A percentile compares a stretch with the other conserved stretches of the same genome.
Evolutionary conservation across 2,329 filamentous ascomycete species (phyloP).

Genomic region (Apiospora aurea): DNA sequence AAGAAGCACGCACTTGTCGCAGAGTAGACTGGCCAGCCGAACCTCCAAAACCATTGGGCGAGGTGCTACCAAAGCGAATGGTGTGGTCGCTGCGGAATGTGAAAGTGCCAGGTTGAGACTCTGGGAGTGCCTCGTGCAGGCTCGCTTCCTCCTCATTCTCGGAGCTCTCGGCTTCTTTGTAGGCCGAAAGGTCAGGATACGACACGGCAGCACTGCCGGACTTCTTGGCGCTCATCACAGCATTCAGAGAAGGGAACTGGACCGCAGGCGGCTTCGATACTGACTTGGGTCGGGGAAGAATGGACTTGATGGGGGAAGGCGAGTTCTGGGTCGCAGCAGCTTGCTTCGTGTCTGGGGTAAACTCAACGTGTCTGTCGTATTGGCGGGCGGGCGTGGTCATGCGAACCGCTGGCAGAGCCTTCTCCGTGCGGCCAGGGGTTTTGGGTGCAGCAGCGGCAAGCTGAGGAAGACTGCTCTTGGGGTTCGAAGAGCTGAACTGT

Average conservation of each 20-base stretch:
- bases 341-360: constrained; percentile 73
- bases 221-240: constrained; percentile 38
- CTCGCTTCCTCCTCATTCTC: constrained; percentile 36
- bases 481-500: constrained; percentile 48
- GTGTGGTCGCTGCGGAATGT: constrained; percentile 72
- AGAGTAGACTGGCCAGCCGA: constrained; percentile 66
- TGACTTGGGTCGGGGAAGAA: constrained; percentile 51
- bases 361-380: constrained; percentile 76
- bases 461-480: constrained; percentile 57
- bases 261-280: constrained; percentile 45
- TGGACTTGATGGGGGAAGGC: constrained; percentile 63
- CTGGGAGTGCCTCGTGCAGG: constrained; percentile 33
- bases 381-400: constrained; percentile 74
- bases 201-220: constrained; percentile 46
- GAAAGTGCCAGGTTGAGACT: constrained; percentile 63
- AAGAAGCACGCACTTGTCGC: constrained; percentile 64
- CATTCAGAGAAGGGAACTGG: constrained; percentile 44
- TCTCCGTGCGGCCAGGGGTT: constrained; percentile 59
- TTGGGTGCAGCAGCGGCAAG: constrained; percentile 49
- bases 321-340: constrained; percentile 54
- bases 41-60: constrained; percentile 61
- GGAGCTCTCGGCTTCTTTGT: constrained; percentile 37
- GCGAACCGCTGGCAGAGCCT: constrained; percentile 58
- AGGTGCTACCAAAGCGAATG: constrained; percentile 61
- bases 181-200: constrained; percentile 62